Percentiles rank a stretch among this genome's conserved stretches.
These are phyloP conservation scores for Trypanosoma theileri DNA, from an alignment of 208 protist species.

Conservation along the genomic window DNA sequence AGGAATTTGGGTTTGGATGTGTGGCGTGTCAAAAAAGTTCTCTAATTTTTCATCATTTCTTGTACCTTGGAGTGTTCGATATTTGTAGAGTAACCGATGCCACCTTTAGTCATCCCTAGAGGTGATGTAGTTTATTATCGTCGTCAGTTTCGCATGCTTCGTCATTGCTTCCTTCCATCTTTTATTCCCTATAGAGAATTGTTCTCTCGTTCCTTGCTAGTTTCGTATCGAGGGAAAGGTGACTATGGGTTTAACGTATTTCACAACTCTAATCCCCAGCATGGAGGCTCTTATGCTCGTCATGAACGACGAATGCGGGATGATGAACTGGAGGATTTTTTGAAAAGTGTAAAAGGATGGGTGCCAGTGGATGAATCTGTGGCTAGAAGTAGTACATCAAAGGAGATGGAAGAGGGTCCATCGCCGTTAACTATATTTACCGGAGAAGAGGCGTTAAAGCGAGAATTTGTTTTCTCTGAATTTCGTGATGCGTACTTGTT, in stretches of 20 bases:
- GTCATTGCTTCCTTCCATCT: too few species aligned
- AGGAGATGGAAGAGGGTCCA: conserved; percentile 1
- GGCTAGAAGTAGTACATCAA: not conserved
- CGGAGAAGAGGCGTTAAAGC: conserved; percentile 73
- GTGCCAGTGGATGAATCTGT: conserved; percentile 39
- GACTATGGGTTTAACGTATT: conserved; percentile 86
- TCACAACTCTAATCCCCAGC: conserved; percentile 87
- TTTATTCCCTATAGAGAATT: too few species aligned
- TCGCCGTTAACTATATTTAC: conserved; percentile 24
- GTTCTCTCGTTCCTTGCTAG: not conserved
- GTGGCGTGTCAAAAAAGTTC: too few species aligned
- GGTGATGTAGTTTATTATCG: too few species aligned
- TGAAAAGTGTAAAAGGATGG: conserved; percentile 81
- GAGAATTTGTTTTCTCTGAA: conserved; percentile 58
- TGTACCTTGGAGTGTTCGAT: too few species aligned
- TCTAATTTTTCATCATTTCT: too few species aligned
- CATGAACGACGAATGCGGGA: conserved; percentile 84
- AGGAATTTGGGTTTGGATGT: too few species aligned
- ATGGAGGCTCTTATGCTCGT: conserved; percentile 77
- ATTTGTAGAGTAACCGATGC: too few species aligned
- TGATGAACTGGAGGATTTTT: conserved; percentile 87
- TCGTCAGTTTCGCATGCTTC: too few species aligned
- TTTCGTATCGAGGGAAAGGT: conserved; percentile 26
- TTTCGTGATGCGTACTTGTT: conserved; percentile 78
- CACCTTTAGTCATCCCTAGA: too few species aligned